A percentile compares a stretch with the other conserved stretches of the same genome.
These are phyloP conservation scores for Trametes gibbosa DNA, from an alignment of 768 basidiomycete species.

Conservation along the genomic window DNA sequence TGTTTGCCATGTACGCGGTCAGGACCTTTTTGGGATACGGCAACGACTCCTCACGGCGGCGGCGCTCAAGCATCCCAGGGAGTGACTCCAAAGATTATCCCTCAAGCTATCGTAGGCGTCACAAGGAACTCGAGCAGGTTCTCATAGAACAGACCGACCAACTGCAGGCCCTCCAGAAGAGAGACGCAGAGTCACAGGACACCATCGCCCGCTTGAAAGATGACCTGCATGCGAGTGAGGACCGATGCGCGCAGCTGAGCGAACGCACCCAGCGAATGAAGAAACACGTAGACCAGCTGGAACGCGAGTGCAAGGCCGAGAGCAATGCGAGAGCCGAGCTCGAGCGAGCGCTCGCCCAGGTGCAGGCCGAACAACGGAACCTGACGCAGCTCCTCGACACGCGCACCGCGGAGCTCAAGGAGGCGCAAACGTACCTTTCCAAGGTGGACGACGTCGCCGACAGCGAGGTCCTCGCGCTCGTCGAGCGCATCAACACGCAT, in stretches of 20 bases:
- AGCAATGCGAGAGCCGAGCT: not conserved
- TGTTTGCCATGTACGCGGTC: not conserved
- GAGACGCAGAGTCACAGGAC: not conserved
- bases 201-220: not conserved
- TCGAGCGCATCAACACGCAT: constrained; percentile 45
- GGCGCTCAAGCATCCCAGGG: not conserved
- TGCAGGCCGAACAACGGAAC: not conserved
- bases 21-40: not conserved
- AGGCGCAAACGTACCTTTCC: constrained; percentile 45
- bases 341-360: not conserved
- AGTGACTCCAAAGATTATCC: not conserved
- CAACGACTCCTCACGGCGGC: not conserved
- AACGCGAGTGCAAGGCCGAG: not conserved
- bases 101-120: not conserved
- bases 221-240: not conserved
- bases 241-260: not conserved
- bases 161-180: not conserved
- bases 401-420: constrained; percentile 45
- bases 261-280: not conserved
- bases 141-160: not conserved
- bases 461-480: constrained; percentile 43
- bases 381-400: constrained; percentile 25
- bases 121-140: not conserved
- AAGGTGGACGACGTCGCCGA: constrained; percentile 43
- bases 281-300: not conserved